A percentile compares a stretch with the other conserved stretches of the same genome.
These are phyloP conservation scores for Besnoitia besnoiti DNA, from an alignment of 169 alveolate species.

Conservation along the genomic window DNA sequence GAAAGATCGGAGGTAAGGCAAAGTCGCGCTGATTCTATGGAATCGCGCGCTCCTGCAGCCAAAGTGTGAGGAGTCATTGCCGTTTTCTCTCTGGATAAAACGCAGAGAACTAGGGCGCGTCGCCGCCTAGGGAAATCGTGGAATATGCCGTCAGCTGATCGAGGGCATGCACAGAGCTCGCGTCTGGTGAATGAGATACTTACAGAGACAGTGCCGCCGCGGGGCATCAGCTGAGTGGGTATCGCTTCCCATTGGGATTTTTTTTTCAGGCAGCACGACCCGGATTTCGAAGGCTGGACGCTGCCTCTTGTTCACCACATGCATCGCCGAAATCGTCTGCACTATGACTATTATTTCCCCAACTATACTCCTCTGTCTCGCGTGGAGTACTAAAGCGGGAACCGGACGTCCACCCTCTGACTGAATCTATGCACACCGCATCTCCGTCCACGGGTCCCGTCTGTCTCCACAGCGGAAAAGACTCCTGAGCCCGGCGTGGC, in stretches of 20 bases:
- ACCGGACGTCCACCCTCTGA: too few relatives aligned
- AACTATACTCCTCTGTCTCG: constrained; percentile 49
- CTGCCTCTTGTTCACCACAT: constrained; percentile 66
- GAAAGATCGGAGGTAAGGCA: constrained; percentile 62
- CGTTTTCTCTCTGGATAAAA: background rate
- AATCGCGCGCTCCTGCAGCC: constrained; percentile 2
- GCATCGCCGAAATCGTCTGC: constrained; percentile 41
- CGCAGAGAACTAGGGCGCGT: background rate
- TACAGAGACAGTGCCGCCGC: too few relatives aligned
- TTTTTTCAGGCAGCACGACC: constrained; percentile 55
- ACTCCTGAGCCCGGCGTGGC: too few relatives aligned
- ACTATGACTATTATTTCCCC: constrained; percentile 41
- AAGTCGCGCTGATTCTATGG: too few relatives aligned
- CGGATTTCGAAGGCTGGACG: constrained; percentile 67
- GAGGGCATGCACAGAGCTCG: too few relatives aligned
- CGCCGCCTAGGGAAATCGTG: background rate
- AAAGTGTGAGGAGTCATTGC: background rate
- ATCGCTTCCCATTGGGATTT: too few relatives aligned
- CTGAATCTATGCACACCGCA: too few relatives aligned
- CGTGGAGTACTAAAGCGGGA: constrained; percentile 15
- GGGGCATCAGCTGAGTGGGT: too few relatives aligned
- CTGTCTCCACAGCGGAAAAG: too few relatives aligned
- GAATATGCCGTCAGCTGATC: background rate
- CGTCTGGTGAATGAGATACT: too few relatives aligned
- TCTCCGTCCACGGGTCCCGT: too few relatives aligned